A percentile compares a stretch with the other conserved stretches of the same genome.
Conservation (phyloP, 2,329 filamentous ascomycete genomes). For the Cryphonectria parasitica region DNA sequence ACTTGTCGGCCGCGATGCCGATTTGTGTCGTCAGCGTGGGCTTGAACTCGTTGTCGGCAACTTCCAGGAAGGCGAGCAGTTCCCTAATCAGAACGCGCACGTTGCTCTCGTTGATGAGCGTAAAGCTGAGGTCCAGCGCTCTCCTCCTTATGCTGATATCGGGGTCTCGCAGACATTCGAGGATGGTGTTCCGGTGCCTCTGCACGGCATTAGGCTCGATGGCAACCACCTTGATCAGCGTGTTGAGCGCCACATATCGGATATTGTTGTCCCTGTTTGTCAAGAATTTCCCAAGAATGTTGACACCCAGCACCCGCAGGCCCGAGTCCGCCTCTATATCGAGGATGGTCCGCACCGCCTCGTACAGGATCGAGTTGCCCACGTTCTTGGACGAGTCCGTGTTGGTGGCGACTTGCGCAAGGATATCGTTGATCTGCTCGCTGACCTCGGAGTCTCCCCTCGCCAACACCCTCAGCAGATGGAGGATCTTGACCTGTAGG, state of each 20-base stretch:
- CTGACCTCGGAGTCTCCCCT: slow-evolving; percentile 85
- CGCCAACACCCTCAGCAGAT: slow-evolving; percentile 82
- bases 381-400: slow-evolving; percentile 98
- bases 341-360: slow-evolving; percentile 93
- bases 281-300: slow-evolving; percentile 97
- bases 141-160: slow-evolving; percentile 96
- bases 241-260: slow-evolving; percentile 96
- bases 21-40: slow-evolving; percentile 98
- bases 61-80: slow-evolving; percentile 90
- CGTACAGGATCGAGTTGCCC: slow-evolving; percentile 96
- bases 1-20: slow-evolving; percentile 93
- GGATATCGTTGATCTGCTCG: slow-evolving; percentile 97
- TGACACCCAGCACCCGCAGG: slow-evolving; percentile 90
- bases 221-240: slow-evolving; percentile 95
- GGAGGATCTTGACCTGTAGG: slow-evolving; percentile 93
- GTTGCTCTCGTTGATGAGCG: slow-evolving; percentile 95
- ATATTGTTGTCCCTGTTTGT: slow-evolving; percentile 99
- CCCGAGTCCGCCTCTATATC: slow-evolving; percentile 98
- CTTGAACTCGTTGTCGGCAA: slow-evolving; percentile 98
- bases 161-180: slow-evolving; percentile 93
- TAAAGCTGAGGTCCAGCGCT: slow-evolving; percentile 97
- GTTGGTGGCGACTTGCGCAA: slow-evolving; percentile 96
- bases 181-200: slow-evolving; percentile 93
- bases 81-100: slow-evolving; percentile 93
- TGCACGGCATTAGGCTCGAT: slow-evolving; percentile 98